Conservation (phyloP, 2,329 filamentous ascomycete genomes). For the Colletotrichum sp. region DNA sequence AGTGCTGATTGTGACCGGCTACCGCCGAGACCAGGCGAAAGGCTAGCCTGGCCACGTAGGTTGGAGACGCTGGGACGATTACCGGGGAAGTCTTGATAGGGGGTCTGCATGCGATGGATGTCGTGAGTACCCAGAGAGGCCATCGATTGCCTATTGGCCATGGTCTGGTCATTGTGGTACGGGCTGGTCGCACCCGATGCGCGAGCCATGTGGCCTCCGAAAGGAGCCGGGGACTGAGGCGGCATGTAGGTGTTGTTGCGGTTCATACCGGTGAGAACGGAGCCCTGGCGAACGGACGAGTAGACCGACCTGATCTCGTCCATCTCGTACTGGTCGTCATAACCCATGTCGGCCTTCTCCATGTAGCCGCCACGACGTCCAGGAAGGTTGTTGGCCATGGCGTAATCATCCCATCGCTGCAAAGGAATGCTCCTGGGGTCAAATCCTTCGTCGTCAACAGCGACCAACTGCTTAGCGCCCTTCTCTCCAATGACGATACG, state of each 20-base stretch:
- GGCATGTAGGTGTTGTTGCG: slow-evolving; percentile 76
- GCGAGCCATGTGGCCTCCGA: slow-evolving; percentile 53
- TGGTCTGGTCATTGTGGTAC: slow-evolving; percentile 50
- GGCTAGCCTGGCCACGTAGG: slow-evolving; percentile 53
- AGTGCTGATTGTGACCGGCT: slow-evolving; percentile 50
- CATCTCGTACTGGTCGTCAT: slow-evolving; percentile 88
- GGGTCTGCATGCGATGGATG: slow-evolving; percentile 56
- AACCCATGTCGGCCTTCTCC: slow-evolving; percentile 69
- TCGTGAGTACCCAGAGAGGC: slow-evolving; percentile 66
- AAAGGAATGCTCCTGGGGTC: slow-evolving; percentile 92
- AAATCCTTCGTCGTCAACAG: slow-evolving; percentile 83
- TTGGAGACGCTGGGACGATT: slow-evolving; percentile 68
- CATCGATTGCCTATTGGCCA: slow-evolving; percentile 72
- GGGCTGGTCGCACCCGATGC: slow-evolving; percentile 44
- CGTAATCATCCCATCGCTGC: slow-evolving; percentile 98
- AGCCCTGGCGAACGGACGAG: slow-evolving; percentile 88
- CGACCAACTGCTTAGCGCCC: slow-evolving; percentile 88
- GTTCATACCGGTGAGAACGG: slow-evolving; percentile 83
- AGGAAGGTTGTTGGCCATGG: slow-evolving; percentile 82
- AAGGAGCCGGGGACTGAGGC: slow-evolving; percentile 79
- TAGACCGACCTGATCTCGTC: slow-evolving; percentile 98
- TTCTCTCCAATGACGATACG: slow-evolving; percentile 96
- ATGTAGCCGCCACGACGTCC: slow-evolving; percentile 79
- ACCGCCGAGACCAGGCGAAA: slow-evolving; percentile 48
- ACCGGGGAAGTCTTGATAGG: slow-evolving; percentile 60